phyloP scores from a whole-genome alignment of 345 rosid species.

The Citropsis articulata region DNA sequence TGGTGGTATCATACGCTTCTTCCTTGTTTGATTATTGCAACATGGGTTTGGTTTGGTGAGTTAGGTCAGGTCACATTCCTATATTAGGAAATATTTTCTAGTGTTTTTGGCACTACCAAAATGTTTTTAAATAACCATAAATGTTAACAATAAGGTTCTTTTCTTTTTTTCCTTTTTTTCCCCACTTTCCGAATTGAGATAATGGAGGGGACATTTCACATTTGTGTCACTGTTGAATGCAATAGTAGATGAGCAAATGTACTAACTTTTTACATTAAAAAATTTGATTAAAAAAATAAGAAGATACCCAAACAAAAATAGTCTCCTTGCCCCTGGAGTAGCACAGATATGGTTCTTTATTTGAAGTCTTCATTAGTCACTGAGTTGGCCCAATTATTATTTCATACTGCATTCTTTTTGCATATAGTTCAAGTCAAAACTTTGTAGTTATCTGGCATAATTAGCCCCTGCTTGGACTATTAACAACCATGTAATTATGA shows the following conservation, averaged over 20 bases:
- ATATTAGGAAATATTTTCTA: background rate
- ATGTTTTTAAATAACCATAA: background rate
- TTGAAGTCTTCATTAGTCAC: background rate
- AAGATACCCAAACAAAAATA: no score
- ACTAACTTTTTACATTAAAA: no score
- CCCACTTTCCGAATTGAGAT: background rate
- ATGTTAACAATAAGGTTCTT: background rate
- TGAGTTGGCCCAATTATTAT: background rate
- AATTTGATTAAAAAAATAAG: no score
- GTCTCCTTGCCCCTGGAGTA: background rate
- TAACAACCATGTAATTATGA: background rate
- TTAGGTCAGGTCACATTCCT: conserved; percentile 13
- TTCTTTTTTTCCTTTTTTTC: no score
- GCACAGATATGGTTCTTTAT: background rate
- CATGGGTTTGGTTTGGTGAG: conserved; percentile 6
- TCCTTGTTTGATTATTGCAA: background rate
- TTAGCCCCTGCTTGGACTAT: background rate
- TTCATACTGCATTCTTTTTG: background rate
- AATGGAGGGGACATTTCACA: background rate
- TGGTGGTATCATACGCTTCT: background rate
- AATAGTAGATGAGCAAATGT: background rate
- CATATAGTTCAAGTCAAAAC: background rate
- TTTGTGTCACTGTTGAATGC: background rate
- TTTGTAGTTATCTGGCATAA: background rate
- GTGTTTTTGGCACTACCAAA: no score